A percentile compares a stretch with the other conserved stretches of the same genome.
phyloP scores from a whole-genome alignment of 108 stramenopile species.

The Licmophora abbreviata region DNA sequence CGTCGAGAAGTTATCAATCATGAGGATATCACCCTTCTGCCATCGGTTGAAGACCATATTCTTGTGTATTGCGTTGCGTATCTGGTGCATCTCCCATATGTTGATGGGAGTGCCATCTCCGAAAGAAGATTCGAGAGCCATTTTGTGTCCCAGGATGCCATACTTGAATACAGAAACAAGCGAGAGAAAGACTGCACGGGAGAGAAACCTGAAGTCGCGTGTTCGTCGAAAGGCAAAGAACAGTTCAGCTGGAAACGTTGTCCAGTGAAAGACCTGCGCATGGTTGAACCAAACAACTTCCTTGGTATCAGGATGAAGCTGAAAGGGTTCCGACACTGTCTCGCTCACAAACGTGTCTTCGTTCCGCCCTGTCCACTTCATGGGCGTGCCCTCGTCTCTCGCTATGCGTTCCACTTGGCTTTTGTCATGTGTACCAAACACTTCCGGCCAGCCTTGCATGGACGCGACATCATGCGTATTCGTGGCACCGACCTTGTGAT shows the following conservation, averaged over 20 bases:
- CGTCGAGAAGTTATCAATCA: constrained; percentile 32
- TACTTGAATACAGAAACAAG: constrained; percentile 18
- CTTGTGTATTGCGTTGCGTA: constrained; percentile 24
- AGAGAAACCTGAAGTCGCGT: constrained; percentile 10
- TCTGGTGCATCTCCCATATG: constrained; percentile 21
- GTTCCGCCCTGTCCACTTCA: too few relatives aligned
- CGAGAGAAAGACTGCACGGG: constrained; percentile 6
- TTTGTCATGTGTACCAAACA: constrained; percentile 29
- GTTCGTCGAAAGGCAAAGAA: constrained; percentile 19
- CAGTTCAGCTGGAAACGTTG: constrained; percentile 28
- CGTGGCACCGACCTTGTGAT: constrained; percentile 11
- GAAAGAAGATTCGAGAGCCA: constrained; percentile 20
- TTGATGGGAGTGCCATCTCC: constrained; percentile 33
- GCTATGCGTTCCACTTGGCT: constrained; percentile 15
- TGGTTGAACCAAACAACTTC: constrained; percentile 40
- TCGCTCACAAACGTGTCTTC: constrained; percentile 16
- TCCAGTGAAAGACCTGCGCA: constrained; percentile 37
- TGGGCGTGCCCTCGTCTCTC: constrained; percentile 14
- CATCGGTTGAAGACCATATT: constrained; percentile 32
- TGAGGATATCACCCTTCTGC: constrained; percentile 31
- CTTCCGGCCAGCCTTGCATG: constrained; percentile 22
- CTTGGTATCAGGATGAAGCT: constrained; percentile 27
- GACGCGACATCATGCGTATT: constrained; percentile 15
- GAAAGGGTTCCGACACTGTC: constrained; percentile 10
- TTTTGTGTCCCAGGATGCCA: constrained; percentile 18